Percentiles rank a stretch among this genome's conserved stretches.
Conservation (phyloP, 352 stramenopile genomes). For the Phytophthora hybrid region DNA sequence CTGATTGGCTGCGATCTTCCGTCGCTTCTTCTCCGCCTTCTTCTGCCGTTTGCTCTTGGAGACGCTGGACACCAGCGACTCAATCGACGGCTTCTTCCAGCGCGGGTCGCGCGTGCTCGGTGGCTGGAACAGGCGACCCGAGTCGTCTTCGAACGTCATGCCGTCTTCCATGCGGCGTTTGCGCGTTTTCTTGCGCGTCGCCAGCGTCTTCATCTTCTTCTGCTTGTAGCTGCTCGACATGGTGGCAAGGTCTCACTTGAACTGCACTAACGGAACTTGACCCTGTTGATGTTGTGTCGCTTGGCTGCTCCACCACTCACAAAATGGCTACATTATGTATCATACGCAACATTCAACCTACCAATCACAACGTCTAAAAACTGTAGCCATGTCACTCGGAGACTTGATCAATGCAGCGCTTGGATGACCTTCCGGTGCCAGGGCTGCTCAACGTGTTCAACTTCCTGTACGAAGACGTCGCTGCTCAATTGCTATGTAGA, state of each 20-base stretch:
- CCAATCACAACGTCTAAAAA: neutral
- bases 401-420: neutral
- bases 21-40: constrained; percentile 44
- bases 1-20: constrained; percentile 43
- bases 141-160: constrained; percentile 74
- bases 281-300: constrained; percentile 17
- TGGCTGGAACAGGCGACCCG: constrained; percentile 72
- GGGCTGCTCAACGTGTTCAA: constrained; percentile 18
- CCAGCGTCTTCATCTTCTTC: constrained; percentile 85
- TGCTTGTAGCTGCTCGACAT: constrained; percentile 90
- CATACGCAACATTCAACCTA: neutral
- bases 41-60: constrained; percentile 44
- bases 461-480: constrained; percentile 20
- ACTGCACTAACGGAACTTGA: neutral
- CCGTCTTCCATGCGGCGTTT: constrained; percentile 74
- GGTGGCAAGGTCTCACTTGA: neutral
- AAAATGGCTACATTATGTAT: constrained; percentile 27
- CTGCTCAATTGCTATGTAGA: constrained; percentile 4
- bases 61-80: constrained; percentile 48
- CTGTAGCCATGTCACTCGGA: constrained; percentile 8
- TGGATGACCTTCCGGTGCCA: constrained; percentile 14
- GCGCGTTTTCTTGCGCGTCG: constrained; percentile 81
- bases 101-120: constrained; percentile 74
- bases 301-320: constrained; percentile 23
- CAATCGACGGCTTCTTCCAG: constrained; percentile 73